A percentile compares a stretch with the other conserved stretches of the same genome.
Conservation (phyloP, 2,329 filamentous ascomycete genomes). For the Pseudogymnoascus sp. region DNA sequence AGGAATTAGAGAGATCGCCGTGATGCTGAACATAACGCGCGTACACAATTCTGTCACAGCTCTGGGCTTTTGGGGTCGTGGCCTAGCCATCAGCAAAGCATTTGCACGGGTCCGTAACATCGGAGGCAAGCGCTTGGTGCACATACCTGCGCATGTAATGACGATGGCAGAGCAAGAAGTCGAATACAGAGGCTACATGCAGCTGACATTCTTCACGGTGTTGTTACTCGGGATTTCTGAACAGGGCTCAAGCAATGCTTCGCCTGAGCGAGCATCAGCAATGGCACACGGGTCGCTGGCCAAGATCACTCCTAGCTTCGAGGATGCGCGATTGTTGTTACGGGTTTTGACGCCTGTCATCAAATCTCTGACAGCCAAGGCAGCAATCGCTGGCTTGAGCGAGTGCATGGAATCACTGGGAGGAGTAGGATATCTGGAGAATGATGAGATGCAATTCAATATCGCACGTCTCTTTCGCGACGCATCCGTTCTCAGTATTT, state of each 20-base stretch:
- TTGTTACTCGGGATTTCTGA: conserved; percentile 50
- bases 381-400: conserved; percentile 42
- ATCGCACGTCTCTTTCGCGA: conserved; percentile 60
- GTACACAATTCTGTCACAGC: conserved; percentile 49
- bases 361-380: conserved; percentile 51
- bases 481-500: conserved; percentile 56
- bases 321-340: conserved; percentile 38
- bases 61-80: conserved; percentile 47
- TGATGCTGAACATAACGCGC: conserved; percentile 60
- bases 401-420: conserved; percentile 58
- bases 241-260: conserved; percentile 25
- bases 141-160: conserved; percentile 51
- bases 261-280: conserved; percentile 4
- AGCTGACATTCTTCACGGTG: conserved; percentile 47
- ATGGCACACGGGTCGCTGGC: conserved; percentile 22
- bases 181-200: conserved; percentile 49
- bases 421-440: conserved; percentile 60
- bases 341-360: conserved; percentile 53
- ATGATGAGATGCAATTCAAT: conserved; percentile 56
- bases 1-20: conserved; percentile 61
- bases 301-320: conserved; percentile 29
- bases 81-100: conserved; percentile 48
- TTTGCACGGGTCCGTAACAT: conserved; percentile 52
- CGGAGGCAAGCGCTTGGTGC: conserved; percentile 38
- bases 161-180: conserved; percentile 49